Conservation (phyloP, 257 asterid genomes). For the Solanum peruvianum region DNA sequence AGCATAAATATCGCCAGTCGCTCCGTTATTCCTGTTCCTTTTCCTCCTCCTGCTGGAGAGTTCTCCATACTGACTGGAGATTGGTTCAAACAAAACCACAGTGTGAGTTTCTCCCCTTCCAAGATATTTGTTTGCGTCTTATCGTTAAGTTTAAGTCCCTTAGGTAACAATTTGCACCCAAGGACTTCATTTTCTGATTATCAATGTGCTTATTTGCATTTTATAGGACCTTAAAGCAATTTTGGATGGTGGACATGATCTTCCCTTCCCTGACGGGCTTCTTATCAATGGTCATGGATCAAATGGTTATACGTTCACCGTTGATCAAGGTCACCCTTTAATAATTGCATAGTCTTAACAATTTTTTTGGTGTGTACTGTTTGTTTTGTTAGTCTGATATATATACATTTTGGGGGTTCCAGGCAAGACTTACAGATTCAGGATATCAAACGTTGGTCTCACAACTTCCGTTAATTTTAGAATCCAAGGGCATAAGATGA, state of each 20-base stretch:
- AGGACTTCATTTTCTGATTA: neutral
- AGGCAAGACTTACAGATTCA: constrained; percentile 24
- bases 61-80: constrained; percentile 14
- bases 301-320: constrained; percentile 5
- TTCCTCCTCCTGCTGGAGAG: constrained; percentile 22
- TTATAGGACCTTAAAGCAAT: constrained; percentile 13
- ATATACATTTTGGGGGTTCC: neutral
- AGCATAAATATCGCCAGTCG: constrained; percentile 20
- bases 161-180: neutral
- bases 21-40: constrained; percentile 17
- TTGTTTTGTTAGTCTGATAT: neutral
- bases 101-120: neutral
- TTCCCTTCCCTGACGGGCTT: constrained; percentile 23
- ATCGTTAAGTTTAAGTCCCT: neutral
- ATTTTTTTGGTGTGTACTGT: neutral
- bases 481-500: constrained; percentile 25
- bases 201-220: neutral
- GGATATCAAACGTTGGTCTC: constrained; percentile 21
- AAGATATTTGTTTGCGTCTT: neutral
- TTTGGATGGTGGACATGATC: constrained; percentile 19
- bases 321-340: constrained; percentile 7
- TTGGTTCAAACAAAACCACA: constrained; percentile 25
- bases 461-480: constrained; percentile 17
- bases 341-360: neutral
- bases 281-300: constrained; percentile 19